Percentiles rank a stretch among this genome's conserved stretches.
phyloP scores from a whole-genome alignment of 108 stramenopile genomes.

The Pseudonitzschia delicatissima region DNA sequence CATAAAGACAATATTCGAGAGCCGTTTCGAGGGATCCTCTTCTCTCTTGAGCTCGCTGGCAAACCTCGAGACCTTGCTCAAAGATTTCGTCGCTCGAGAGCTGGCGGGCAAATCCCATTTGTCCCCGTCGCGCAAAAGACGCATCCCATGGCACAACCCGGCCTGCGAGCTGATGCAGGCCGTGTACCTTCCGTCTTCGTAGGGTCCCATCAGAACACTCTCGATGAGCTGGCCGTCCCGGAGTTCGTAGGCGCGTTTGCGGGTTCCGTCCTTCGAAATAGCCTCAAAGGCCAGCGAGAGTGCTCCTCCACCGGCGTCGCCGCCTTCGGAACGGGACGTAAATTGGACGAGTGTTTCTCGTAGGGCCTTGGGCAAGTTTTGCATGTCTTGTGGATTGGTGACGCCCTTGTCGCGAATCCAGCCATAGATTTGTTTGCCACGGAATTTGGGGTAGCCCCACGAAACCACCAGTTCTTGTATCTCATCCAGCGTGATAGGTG shows the following conservation, averaged over 20 bases:
- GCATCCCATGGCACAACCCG: constrained; percentile 96
- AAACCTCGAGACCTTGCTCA: constrained; percentile 85
- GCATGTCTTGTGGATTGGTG: constrained; percentile 75
- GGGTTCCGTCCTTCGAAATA: constrained; percentile 86
- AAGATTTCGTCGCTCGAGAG: constrained; percentile 90
- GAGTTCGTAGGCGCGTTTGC: constrained; percentile 87
- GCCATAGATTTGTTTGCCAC: constrained; percentile 82
- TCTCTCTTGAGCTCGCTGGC: constrained; percentile 50
- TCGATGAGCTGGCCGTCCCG: constrained; percentile 93
- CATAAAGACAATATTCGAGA: constrained; percentile 96
- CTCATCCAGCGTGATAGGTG: constrained; percentile 52
- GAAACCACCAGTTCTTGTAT: constrained; percentile 51
- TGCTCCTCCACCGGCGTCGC: constrained; percentile 27
- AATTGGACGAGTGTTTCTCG: constrained; percentile 47
- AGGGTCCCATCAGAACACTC: constrained; percentile 93
- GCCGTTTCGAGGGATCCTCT: constrained; percentile 47
- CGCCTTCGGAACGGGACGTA: constrained; percentile 22
- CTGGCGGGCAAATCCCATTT: constrained; percentile 96
- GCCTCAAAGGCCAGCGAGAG: constrained; percentile 65
- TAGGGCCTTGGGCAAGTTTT: constrained; percentile 76
- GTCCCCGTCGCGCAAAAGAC: constrained; percentile 89
- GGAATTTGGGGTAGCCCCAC: constrained; percentile 75
- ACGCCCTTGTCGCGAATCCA: constrained; percentile 83
- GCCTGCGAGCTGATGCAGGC: constrained; percentile 96
- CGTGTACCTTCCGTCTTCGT: constrained; percentile 92